These are phyloP conservation scores for Iberis pinnata DNA, from an alignment of 345 rosid genomes.

Conservation along the genomic window DNA sequence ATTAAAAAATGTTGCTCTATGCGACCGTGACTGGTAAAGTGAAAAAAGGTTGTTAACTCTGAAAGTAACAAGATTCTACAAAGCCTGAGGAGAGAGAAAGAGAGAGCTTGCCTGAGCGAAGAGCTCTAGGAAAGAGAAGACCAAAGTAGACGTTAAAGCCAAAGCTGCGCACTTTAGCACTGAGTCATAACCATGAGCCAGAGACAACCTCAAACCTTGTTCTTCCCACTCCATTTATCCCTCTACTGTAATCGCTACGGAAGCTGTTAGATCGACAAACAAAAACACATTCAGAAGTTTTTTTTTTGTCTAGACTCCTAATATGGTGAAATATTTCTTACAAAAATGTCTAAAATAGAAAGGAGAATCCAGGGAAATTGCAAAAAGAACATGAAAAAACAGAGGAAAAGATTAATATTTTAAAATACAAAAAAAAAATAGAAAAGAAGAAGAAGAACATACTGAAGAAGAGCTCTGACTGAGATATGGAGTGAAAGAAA, in stretches of 20 bases:
- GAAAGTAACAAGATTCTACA: too few relatives aligned
- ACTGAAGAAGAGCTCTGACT: slow-evolving; percentile 12
- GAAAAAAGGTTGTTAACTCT: too few relatives aligned
- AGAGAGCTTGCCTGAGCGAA: slow-evolving; percentile 37
- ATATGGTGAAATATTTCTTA: too few relatives aligned
- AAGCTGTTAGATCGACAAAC: background rate
- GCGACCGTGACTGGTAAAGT: too few relatives aligned
- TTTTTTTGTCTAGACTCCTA: too few relatives aligned
- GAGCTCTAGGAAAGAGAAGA: slow-evolving; percentile 40
- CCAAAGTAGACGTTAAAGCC: slow-evolving; percentile 32
- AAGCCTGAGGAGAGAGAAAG: slow-evolving; percentile 1
- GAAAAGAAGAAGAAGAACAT: slow-evolving; percentile 3
- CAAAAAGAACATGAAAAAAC: too few relatives aligned
- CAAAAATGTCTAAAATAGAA: too few relatives aligned
- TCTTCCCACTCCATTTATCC: slow-evolving; percentile 19
- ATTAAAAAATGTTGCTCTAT: too few relatives aligned
- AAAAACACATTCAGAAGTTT: too few relatives aligned
- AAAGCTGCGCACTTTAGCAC: slow-evolving; percentile 49
- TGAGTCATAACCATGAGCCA: background rate
- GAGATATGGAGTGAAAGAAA: too few relatives aligned
- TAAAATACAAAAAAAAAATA: background rate
- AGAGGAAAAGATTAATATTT: background rate
- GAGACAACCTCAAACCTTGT: slow-evolving; percentile 17
- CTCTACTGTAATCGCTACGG: background rate
- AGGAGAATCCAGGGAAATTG: too few relatives aligned